Evolutionary conservation across 2,329 filamentous ascomycete genomes (phyloP).

Genomic region (Boeremia lycopersici): DNA sequence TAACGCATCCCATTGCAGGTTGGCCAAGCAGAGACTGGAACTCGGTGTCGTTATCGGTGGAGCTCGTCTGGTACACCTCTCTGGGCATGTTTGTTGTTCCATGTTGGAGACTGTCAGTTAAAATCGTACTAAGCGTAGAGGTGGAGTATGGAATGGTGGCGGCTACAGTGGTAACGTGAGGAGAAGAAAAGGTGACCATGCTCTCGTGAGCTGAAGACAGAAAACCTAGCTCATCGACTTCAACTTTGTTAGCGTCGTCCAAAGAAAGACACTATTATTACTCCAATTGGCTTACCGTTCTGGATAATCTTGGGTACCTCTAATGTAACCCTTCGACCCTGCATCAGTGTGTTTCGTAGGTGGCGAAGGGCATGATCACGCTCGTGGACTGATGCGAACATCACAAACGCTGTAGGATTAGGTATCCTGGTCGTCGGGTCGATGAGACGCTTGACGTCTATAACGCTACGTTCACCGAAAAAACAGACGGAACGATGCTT

Average conservation of each 20-base stretch:
- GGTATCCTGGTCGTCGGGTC: neutral
- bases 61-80: no score
- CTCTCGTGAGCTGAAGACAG: neutral
- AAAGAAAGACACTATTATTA: no score
- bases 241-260: neutral
- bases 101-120: neutral
- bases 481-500: neutral
- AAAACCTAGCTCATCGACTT: neutral
- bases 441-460: conserved; percentile 1
- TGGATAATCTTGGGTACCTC: neutral
- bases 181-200: neutral
- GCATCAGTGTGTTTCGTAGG: neutral
- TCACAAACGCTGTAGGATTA: neutral
- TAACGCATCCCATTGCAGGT: no score
- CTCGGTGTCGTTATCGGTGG: no score
- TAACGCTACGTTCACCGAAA: neutral
- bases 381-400: neutral
- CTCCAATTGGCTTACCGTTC: neutral
- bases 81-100: neutral
- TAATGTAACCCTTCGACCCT: neutral
- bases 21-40: no score
- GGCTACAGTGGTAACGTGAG: neutral
- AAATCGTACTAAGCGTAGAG: neutral
- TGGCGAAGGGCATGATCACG: neutral
- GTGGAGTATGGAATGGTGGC: neutral